Base-by-base conservation (phyloP, 2,329 filamentous ascomycete genomes). In the Pseudogymnoascus sp. region DNA sequence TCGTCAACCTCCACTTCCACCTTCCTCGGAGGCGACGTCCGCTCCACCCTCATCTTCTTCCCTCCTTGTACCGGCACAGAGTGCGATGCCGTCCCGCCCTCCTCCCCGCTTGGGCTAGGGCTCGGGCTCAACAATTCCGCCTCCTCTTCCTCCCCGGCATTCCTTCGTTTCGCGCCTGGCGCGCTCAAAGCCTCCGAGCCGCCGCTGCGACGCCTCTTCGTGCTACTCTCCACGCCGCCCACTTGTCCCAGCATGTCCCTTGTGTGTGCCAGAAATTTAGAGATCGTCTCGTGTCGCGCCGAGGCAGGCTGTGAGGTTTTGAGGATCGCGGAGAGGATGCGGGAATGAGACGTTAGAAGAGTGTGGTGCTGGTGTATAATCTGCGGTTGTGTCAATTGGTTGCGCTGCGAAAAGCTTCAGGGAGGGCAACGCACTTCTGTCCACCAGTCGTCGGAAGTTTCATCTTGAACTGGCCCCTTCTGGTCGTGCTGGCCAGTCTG, bases 1-100 rank as follows among this genome's bases (percentile, higher is more conserved):
- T 62, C 61, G 16, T 62, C 61, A n/a, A 44, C 40, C 26, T 62
- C 59, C 16, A 56, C 50, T 14, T 56, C 50, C 29, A 56, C 29
- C 16, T 33, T 29, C 11, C 16, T 21, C 10, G 16, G 29, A 14
- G 50, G 50, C 16, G 16, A 14, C 29, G 11, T 14, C 26, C 33
- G 19, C 35, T 61, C 59, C 3, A 61, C 33, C 33, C 59, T 26
- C 33, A 61, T 42, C 38, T 61, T 61, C 59, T 61, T 42, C 5
- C 35, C 38, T 21, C 35, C 59, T 11, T 61, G 21, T 2, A 61
- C 19, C n/a, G 26, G n/a, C 29, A 56, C n/a, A 35, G 50, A 33
- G 33, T 56, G 50, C 29, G 50, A 56, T 8, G 16, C n/a, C 33
- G 29, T 56, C 6, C 10, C n/a, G n/a, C 6, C 16, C 29, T 56